Evolutionary conservation across 805 yeast genomes (phyloP), one percentile per base, ranked within the genome.

Genomic region (Sugiyamaella mastotermitis): DNA sequence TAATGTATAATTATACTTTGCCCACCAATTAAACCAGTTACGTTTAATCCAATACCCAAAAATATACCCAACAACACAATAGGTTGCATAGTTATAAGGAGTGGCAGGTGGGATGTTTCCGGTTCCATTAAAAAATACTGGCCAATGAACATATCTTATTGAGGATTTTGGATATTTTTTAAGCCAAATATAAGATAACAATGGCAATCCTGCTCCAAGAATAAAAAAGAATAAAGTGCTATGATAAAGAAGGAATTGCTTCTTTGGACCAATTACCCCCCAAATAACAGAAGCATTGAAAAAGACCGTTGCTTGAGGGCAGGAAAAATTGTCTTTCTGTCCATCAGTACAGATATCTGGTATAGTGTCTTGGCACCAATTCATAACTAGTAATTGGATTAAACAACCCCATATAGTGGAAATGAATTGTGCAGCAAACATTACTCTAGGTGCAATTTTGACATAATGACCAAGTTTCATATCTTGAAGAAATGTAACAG

Each of bases 31-130:
- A 34, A 73, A 62, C 60, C 74, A 78, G 42, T 66, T 64, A 35
- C 73, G 66, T 43, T 75, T 76, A 41, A 80, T 60, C 50, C 66
- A 65, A 58, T 68, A 76, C 62, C 76, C 76, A 62, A 80, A 80
- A 3, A 66, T 35, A 45, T 68, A 68, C 4, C 83, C 81, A 28
- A 74, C 65, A 24, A 65, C 55, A 45, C 77, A 71, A 62, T 71
- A 79, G 5, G 75, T 58, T 22, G 73, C 68, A 57, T 77, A 78
- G 55, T 77, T 78, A 56, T 78, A 79, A 20, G 83, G 77, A 3
- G 86, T 78, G 26, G 83, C 80, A 29, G 90, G 88, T 11, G 90
- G 88, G 49, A 80, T 74, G 48, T 68, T 66, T 31, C 78, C 79
- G n/a, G 73, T 59, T 5, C 75, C 71, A 14, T 70, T 64, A 50